phyloP scores from a whole-genome alignment of 441 rosid species.

The Erodium moschatum region DNA sequence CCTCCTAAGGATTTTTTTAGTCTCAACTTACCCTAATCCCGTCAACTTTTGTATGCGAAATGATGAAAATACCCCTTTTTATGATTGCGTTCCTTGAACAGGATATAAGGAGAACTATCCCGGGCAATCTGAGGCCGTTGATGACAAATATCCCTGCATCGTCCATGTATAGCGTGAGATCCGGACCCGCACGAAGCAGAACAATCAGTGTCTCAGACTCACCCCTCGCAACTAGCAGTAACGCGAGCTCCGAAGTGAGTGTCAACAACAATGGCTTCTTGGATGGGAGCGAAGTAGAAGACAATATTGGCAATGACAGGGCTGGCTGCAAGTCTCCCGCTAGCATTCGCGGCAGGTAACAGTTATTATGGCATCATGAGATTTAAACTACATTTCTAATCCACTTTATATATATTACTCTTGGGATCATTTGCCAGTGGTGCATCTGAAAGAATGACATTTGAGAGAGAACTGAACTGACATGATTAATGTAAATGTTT shows the following conservation, averaged over 20 bases:
- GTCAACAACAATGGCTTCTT: slow-evolving; percentile 60
- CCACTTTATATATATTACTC: slow-evolving; percentile 11
- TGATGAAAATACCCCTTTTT: not conserved
- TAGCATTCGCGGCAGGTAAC: slow-evolving; percentile 19
- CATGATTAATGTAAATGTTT: slow-evolving; percentile 6
- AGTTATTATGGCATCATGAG: not conserved
- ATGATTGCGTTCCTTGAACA: slow-evolving; percentile 29
- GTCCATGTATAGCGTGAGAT: slow-evolving; percentile 92
- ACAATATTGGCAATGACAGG: slow-evolving; percentile 56
- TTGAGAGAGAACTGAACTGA: slow-evolving; percentile 19
- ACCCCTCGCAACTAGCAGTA: slow-evolving; percentile 90
- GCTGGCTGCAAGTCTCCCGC: slow-evolving; percentile 2
- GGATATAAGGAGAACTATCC: slow-evolving; percentile 89
- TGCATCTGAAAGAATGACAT: slow-evolving; percentile 23
- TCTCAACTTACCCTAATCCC: not conserved
- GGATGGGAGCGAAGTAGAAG: slow-evolving; percentile 55
- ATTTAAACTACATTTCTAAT: too few relatives aligned
- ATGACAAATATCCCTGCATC: slow-evolving; percentile 97
- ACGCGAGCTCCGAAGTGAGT: slow-evolving; percentile 91
- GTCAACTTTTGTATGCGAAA: too few relatives aligned
- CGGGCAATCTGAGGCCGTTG: slow-evolving; percentile 74
- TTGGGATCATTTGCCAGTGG: slow-evolving; percentile 12
- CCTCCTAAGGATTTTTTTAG: too few relatives aligned
- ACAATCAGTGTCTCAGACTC: slow-evolving; percentile 70
- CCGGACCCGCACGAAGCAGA: slow-evolving; percentile 62